These are phyloP conservation scores for Pilatotrama ljubarskyi DNA, from an alignment of 768 basidiomycete genomes.

Conservation along the genomic window DNA sequence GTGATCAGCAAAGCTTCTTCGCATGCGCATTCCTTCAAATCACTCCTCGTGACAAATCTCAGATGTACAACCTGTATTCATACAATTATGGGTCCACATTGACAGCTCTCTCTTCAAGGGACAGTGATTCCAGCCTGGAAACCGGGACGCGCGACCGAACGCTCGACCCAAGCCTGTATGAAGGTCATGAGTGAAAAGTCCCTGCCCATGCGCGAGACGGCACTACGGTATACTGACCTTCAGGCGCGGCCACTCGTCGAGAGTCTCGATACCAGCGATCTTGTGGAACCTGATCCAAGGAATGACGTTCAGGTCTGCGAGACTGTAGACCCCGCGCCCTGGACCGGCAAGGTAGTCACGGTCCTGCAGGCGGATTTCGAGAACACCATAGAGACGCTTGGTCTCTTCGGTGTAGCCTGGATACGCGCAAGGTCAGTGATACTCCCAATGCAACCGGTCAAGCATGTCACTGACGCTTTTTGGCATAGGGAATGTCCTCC, in stretches of 20 bases:
- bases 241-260: constrained; percentile 66
- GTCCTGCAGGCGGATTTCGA: constrained; percentile 67
- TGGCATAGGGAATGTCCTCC: constrained; percentile 68
- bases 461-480: constrained; percentile 51
- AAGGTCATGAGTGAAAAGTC: background rate
- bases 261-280: constrained; percentile 50
- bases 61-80: too few relatives aligned
- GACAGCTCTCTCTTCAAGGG: constrained; percentile 1
- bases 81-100: too few relatives aligned
- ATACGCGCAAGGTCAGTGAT: constrained; percentile 10
- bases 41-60: too few relatives aligned
- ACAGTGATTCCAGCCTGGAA: constrained; percentile 21
- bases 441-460: background rate
- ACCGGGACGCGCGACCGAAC: constrained; percentile 22
- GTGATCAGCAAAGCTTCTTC: too few relatives aligned
- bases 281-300: constrained; percentile 60
- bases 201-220: background rate
- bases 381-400: constrained; percentile 75
- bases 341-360: constrained; percentile 80
- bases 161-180: constrained; percentile 42
- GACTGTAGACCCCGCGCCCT: constrained; percentile 62
- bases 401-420: constrained; percentile 81
- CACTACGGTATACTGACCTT: constrained; percentile 42
- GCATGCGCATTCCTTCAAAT: too few relatives aligned
- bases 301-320: constrained; percentile 72